Percentiles rank a stretch among this genome's conserved stretches.
phyloP scores from a whole-genome alignment of 1,284 basidiomycete genomes.

The Ganoderma multipileum region DNA sequence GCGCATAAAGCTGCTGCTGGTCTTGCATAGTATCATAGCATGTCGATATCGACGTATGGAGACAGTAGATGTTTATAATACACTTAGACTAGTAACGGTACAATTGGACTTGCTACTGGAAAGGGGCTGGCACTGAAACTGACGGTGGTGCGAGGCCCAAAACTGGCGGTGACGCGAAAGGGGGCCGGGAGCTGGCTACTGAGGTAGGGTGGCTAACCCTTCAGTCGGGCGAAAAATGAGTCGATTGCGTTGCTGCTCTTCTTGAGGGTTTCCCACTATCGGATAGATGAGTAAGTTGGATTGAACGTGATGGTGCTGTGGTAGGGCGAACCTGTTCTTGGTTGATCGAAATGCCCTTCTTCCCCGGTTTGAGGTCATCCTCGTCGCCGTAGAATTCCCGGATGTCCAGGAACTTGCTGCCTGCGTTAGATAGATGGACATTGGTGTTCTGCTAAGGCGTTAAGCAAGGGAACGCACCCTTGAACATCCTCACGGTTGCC shows the following conservation, averaged over 20 bases:
- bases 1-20: conserved; percentile 77
- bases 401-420: conserved; percentile 71
- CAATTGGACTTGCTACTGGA: conserved; percentile 11
- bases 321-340: conserved; percentile 66
- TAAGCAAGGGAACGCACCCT: conserved; percentile 49
- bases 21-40: conserved; percentile 45
- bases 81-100: conserved; percentile 23
- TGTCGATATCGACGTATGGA: not conserved
- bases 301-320: conserved; percentile 3
- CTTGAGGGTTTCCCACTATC: conserved; percentile 69
- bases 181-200: no score
- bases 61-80: conserved; percentile 13
- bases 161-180: not conserved
- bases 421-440: conserved; percentile 36
- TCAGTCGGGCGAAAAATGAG: conserved; percentile 53
- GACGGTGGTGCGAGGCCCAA: no score
- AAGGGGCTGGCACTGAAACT: not conserved
- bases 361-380: conserved; percentile 77
- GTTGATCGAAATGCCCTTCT: conserved; percentile 81
- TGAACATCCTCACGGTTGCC: conserved; percentile 74
- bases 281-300: not conserved
- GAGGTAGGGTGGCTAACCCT: conserved; percentile 38
- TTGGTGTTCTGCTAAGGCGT: not conserved
- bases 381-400: conserved; percentile 78
- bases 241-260: conserved; percentile 54